These are phyloP conservation scores for Pulveroboletus sp. DNA, from an alignment of 768 basidiomycete genomes.

Conservation along the genomic window DNA sequence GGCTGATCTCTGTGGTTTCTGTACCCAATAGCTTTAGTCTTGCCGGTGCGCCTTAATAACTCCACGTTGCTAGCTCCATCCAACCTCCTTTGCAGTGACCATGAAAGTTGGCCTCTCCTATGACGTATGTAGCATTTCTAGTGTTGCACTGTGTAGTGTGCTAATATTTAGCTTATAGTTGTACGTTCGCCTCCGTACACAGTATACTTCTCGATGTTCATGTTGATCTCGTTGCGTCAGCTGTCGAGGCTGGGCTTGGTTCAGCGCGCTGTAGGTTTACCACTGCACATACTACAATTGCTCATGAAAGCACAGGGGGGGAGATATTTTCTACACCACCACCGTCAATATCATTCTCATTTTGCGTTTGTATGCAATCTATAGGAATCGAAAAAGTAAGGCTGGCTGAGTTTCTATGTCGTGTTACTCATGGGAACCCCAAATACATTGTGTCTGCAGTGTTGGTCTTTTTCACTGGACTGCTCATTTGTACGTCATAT, in stretches of 20 bases:
- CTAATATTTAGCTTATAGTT: background rate
- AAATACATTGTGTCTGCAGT: background rate
- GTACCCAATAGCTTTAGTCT: background rate
- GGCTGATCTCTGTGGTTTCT: background rate
- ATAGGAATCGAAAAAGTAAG: conserved; percentile 1
- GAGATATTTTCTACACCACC: conserved; percentile 4
- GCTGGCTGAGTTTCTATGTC: background rate
- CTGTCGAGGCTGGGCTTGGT: background rate
- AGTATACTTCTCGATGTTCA: background rate
- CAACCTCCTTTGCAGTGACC: background rate
- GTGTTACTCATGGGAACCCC: background rate
- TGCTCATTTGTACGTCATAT: background rate
- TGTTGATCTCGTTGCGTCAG: background rate
- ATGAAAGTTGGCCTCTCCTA: background rate
- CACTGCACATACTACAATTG: background rate
- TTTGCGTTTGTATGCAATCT: conserved; percentile 3
- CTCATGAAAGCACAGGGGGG: background rate
- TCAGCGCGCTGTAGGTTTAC: background rate
- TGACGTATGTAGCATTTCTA: background rate
- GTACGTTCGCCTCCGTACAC: background rate
- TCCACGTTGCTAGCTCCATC: background rate
- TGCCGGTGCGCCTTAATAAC: background rate
- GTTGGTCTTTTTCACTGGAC: background rate
- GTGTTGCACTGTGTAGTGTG: background rate
- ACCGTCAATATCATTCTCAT: conserved; percentile 2